Conservation (phyloP, 1,139 yeast genomes). For the Taphrina populina region DNA sequence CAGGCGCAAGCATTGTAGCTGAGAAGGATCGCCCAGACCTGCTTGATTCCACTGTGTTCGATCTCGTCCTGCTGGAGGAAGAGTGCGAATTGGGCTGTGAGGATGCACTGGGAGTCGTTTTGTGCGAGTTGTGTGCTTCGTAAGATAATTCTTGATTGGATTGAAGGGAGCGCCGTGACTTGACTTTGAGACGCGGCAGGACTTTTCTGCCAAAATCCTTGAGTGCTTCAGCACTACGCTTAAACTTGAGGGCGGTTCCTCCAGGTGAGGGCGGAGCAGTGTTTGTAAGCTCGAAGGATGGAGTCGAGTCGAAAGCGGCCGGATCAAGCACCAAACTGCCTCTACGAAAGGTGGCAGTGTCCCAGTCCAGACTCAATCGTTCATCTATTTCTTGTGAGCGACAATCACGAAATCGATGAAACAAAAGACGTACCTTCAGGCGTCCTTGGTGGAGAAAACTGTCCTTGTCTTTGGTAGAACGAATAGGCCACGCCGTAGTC, state of each 20-base stretch:
- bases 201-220: conserved; percentile 23
- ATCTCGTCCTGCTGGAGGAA: conserved; percentile 21
- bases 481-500: conserved; percentile 18
- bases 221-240: conserved; percentile 25
- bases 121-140: neutral
- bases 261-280: conserved; percentile 20
- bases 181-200: conserved; percentile 11
- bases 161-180: neutral
- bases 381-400: conserved; percentile 15
- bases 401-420: neutral
- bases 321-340: conserved; percentile 31
- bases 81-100: conserved; percentile 11
- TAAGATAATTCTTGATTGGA: neutral
- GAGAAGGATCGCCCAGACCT: conserved; percentile 5
- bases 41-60: conserved; percentile 30
- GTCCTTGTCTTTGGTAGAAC: neutral
- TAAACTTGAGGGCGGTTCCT: conserved; percentile 17
- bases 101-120: conserved; percentile 13
- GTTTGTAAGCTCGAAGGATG: conserved; percentile 1
- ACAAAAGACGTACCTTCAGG: conserved; percentile 6
- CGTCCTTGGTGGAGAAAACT: conserved; percentile 7
- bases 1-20: neutral
- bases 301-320: conserved; percentile 30
- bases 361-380: conserved; percentile 25
- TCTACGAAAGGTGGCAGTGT: conserved; percentile 27